These are phyloP conservation scores for Trichopus zeylanicus DNA, from an alignment of 116 monocot species.

Conservation along the genomic window DNA sequence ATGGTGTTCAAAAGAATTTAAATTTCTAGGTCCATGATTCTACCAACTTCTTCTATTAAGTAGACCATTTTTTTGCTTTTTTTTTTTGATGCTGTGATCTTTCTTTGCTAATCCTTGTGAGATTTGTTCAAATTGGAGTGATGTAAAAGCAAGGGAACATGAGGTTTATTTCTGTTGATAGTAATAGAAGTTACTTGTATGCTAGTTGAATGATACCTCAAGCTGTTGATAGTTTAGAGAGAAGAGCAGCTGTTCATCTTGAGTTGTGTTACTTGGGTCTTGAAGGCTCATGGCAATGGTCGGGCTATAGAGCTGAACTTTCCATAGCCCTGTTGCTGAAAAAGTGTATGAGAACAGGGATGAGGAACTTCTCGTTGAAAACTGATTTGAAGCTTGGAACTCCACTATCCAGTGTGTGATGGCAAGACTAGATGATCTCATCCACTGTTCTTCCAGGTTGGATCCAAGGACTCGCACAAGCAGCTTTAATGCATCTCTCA, in stretches of 20 bases:
- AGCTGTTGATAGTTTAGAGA: constrained; percentile 70
- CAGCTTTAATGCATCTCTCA: constrained; percentile 29
- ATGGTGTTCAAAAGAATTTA: too few relatives aligned
- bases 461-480: constrained; percentile 45
- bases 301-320: constrained; percentile 70
- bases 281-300: constrained; percentile 44
- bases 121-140: too few relatives aligned
- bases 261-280: constrained; percentile 20
- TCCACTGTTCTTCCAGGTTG: constrained; percentile 71
- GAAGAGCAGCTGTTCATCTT: constrained; percentile 61
- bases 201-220: constrained; percentile 68
- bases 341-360: constrained; percentile 58
- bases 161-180: too few relatives aligned
- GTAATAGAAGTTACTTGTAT: too few relatives aligned
- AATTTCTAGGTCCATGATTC: too few relatives aligned
- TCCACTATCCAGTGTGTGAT: constrained; percentile 56
- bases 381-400: constrained; percentile 17
- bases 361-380: constrained; percentile 23
- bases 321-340: constrained; percentile 55
- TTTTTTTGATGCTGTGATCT: too few relatives aligned
- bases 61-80: too few relatives aligned
- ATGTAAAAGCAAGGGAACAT: too few relatives aligned
- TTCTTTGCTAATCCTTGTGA: too few relatives aligned
- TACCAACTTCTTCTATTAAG: too few relatives aligned
- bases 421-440: constrained; percentile 59